A percentile compares a stretch with the other conserved stretches of the same genome.
Conservation (phyloP, 805 yeast genomes). For the Teunomyces tritomae region DNA sequence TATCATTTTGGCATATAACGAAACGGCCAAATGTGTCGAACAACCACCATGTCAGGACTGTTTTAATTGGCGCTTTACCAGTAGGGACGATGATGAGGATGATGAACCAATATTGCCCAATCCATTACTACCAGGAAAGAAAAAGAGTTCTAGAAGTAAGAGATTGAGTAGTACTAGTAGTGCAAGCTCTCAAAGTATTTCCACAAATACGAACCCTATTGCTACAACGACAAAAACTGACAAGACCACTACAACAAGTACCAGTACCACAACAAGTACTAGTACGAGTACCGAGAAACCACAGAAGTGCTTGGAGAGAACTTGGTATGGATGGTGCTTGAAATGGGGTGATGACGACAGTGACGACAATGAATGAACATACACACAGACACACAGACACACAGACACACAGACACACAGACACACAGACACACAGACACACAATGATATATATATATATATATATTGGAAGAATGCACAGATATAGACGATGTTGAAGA, state of each 20-base stretch:
- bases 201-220: not conserved
- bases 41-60: slow-evolving; percentile 90
- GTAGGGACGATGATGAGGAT: slow-evolving; percentile 41
- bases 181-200: not conserved
- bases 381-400: not conserved
- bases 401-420: too few relatives aligned
- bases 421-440: not conserved
- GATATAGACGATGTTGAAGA: not conserved
- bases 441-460: too few relatives aligned
- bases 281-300: slow-evolving; percentile 23
- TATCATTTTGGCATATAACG: slow-evolving; percentile 67
- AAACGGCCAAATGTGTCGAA: slow-evolving; percentile 67
- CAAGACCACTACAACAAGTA: slow-evolving; percentile 2
- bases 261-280: not conserved
- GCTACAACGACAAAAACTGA: not conserved
- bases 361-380: slow-evolving; percentile 1
- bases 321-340: slow-evolving; percentile 68
- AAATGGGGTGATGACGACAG: slow-evolving; percentile 42
- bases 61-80: slow-evolving; percentile 79
- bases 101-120: slow-evolving; percentile 39
- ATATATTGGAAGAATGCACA: not conserved
- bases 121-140: slow-evolving; percentile 30
- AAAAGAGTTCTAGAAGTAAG: not conserved
- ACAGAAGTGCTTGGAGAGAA: slow-evolving; percentile 50
- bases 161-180: not conserved